A percentile compares a stretch with the other conserved stretches of the same genome.
phyloP scores from a whole-genome alignment of 2,329 filamentous ascomycete genomes.

The Coniochaeta sp. region DNA sequence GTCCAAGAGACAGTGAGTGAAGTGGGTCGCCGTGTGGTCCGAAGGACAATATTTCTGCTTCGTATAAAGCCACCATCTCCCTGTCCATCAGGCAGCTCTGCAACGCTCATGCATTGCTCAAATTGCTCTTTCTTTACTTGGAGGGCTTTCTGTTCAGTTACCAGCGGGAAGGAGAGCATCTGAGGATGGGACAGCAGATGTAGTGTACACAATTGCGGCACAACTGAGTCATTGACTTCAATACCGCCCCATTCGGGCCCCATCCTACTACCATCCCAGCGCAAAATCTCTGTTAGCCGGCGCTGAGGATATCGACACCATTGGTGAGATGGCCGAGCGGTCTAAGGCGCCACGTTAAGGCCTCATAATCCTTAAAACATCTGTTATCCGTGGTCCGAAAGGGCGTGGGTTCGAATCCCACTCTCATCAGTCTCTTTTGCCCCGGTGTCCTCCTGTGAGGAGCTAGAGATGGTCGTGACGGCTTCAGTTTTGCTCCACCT shows the following conservation, averaged over 20 bases:
- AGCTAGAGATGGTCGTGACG: too few species aligned
- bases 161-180: too few species aligned
- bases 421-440: background rate
- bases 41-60: too few species aligned
- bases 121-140: too few species aligned
- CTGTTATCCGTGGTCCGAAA: background rate
- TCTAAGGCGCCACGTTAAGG: slow-evolving; percentile 1
- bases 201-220: background rate
- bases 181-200: background rate
- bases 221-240: background rate
- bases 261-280: background rate
- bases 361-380: background rate
- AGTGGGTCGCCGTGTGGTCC: too few species aligned
- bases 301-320: background rate
- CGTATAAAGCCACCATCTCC: too few species aligned
- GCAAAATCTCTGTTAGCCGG: background rate
- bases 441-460: too few species aligned
- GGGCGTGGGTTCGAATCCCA: background rate
- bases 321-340: background rate
- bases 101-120: too few species aligned
- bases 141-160: too few species aligned
- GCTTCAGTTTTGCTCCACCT: too few species aligned
- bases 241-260: background rate
- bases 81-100: too few species aligned
- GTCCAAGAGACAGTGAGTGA: too few species aligned